phyloP scores from a whole-genome alignment of 23 red algal species.

The Gracilaria caudata region DNA sequence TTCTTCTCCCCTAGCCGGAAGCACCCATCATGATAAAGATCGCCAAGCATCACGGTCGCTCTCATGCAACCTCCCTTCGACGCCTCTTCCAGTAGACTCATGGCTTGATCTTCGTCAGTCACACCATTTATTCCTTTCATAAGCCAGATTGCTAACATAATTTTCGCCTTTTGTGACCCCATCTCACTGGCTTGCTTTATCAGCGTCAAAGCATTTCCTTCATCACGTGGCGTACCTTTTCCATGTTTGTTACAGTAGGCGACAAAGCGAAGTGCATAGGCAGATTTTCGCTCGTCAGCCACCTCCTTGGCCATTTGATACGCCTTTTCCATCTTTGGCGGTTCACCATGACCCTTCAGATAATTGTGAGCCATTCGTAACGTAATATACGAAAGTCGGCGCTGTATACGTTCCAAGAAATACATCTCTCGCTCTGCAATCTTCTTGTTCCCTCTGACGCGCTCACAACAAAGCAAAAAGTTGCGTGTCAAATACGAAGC shows the following conservation, averaged over 20 bases:
- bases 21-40: constrained; percentile 41
- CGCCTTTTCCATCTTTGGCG: constrained; percentile 21
- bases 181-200: constrained; percentile 16
- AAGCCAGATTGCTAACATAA: constrained; percentile 26
- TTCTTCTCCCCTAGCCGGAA: constrained; percentile 13
- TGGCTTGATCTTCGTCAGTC: not conserved
- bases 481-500: constrained; percentile 7
- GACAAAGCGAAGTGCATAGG: constrained; percentile 31
- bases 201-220: constrained; percentile 15
- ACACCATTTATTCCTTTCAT: constrained; percentile 35
- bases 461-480: constrained; percentile 23
- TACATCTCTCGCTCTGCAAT: constrained; percentile 22
- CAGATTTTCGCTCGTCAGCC: constrained; percentile 7
- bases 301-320: constrained; percentile 26
- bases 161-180: constrained; percentile 31
- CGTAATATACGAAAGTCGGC: constrained; percentile 9
- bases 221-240: constrained; percentile 19
- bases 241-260: constrained; percentile 40
- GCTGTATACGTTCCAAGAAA: constrained; percentile 26
- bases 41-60: constrained; percentile 57
- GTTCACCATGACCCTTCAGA: constrained; percentile 39
- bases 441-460: constrained; percentile 17
- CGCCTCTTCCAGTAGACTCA: constrained; percentile 49
- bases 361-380: constrained; percentile 46
- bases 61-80: constrained; percentile 16